phyloP scores from a whole-genome alignment of 1,284 basidiomycete genomes.

The Violaceomyces palustris region DNA sequence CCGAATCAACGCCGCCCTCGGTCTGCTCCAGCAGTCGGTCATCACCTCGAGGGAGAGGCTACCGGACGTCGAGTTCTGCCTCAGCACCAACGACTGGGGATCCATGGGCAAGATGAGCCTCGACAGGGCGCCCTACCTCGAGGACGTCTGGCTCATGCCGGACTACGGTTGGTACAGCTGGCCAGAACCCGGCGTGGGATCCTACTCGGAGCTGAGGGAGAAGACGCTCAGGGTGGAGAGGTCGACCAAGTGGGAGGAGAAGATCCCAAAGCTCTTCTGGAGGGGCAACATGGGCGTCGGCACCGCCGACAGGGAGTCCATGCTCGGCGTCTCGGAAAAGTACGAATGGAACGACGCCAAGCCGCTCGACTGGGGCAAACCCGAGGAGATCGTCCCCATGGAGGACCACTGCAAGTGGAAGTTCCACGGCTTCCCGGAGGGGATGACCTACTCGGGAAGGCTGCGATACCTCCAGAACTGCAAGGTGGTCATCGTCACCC shows the following conservation, averaged over 20 bases:
- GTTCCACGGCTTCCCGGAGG: slow-evolving; percentile 47
- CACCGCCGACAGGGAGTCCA: slow-evolving; percentile 33
- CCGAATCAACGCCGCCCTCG: slow-evolving; percentile 32
- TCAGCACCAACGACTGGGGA: slow-evolving; percentile 46
- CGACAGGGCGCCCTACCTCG: slow-evolving; percentile 29
- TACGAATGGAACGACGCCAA: slow-evolving; percentile 42
- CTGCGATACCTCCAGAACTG: slow-evolving; percentile 47
- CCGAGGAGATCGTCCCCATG: slow-evolving; percentile 25
- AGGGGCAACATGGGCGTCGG: slow-evolving; percentile 42
- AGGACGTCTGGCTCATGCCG: slow-evolving; percentile 50
- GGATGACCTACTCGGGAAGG: slow-evolving; percentile 45
- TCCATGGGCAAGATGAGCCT: slow-evolving; percentile 42
- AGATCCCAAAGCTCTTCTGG: slow-evolving; percentile 41
- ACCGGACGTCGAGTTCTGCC: slow-evolving; percentile 50
- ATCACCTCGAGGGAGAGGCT: slow-evolving; percentile 33
- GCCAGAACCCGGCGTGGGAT: slow-evolving; percentile 46
- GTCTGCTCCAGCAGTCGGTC: slow-evolving; percentile 34
- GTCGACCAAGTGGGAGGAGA: slow-evolving; percentile 27
- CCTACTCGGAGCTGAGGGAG: slow-evolving; percentile 37
- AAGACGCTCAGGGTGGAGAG: slow-evolving; percentile 25
- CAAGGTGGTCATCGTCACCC: slow-evolving; percentile 42
- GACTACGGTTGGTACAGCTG: slow-evolving; percentile 48
- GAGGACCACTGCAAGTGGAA: slow-evolving; percentile 48
- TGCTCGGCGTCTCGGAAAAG: slow-evolving; percentile 21
- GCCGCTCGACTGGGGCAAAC: slow-evolving; percentile 30